Percentiles rank a stretch among this genome's conserved stretches.
phyloP scores from a whole-genome alignment of 768 basidiomycete genomes.

The Tylopilus rubrobrunneus region DNA sequence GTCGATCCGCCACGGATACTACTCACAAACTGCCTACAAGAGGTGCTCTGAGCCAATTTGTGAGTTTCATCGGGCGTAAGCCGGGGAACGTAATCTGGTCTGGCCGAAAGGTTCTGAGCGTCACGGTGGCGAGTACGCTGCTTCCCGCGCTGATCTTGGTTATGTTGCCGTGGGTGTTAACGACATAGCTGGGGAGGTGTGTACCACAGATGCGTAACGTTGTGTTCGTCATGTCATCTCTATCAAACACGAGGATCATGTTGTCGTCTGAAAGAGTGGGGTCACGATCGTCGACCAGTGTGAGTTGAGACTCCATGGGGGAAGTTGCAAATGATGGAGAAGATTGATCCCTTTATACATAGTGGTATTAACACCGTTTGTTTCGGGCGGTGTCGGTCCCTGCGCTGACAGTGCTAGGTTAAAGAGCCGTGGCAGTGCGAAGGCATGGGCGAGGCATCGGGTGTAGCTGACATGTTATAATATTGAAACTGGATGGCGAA shows the following conservation, averaged over 20 bases:
- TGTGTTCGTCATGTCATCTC: conserved; percentile 13
- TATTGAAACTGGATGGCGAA: neutral
- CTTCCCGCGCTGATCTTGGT: conserved; percentile 7
- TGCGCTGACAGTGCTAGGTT: neutral
- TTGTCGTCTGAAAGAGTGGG: neutral
- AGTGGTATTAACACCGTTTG: too few relatives aligned
- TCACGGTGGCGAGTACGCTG: conserved; percentile 9
- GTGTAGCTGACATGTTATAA: too few relatives aligned
- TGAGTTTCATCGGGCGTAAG: conserved; percentile 4
- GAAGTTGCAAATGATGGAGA: neutral
- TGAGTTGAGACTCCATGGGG: conserved; percentile 18
- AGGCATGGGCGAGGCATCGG: neutral
- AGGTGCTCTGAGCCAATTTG: conserved; percentile 12
- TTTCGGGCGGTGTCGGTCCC: too few relatives aligned
- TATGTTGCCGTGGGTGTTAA: conserved; percentile 1
- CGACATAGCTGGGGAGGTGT: conserved; percentile 7
- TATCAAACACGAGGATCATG: conserved; percentile 8
- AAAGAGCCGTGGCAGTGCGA: neutral
- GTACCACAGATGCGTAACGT: neutral
- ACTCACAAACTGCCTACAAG: conserved; percentile 12
- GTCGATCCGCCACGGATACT: neutral
- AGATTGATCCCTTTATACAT: too few relatives aligned
- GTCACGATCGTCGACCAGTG: conserved; percentile 4
- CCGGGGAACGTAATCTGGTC: conserved; percentile 16
- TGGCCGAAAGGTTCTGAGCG: conserved; percentile 6